A percentile compares a stretch with the other conserved stretches of the same genome.
Conservation (phyloP, 441 rosid species). For the Syzygium malaccense region DNA sequence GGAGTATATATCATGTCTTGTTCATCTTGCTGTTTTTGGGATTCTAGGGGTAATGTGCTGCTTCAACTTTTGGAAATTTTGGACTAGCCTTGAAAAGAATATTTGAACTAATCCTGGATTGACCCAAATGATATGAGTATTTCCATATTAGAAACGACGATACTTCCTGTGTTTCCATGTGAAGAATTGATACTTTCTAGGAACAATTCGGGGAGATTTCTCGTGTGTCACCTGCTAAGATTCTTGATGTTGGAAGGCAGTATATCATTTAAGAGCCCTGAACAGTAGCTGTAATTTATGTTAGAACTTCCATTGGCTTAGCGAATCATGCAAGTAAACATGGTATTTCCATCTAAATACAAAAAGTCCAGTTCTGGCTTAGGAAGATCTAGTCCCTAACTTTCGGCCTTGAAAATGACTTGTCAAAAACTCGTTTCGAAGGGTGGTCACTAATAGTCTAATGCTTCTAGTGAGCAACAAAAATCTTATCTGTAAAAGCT, state of each 20-base stretch:
- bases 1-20: conserved; percentile 54
- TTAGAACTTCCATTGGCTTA: background rate
- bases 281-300: background rate
- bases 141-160: background rate
- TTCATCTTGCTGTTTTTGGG: conserved; percentile 77
- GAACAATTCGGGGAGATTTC: background rate
- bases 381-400: background rate
- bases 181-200: background rate
- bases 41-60: conserved; percentile 71
- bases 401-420: background rate
- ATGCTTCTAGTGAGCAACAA: background rate
- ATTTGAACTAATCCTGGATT: background rate
- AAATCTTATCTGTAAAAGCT: background rate
- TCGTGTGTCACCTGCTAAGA: background rate
- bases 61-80: background rate
- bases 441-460: background rate
- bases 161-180: background rate
- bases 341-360: background rate
- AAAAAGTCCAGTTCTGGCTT: background rate
- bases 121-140: background rate
- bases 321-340: background rate
- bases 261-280: background rate
- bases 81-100: background rate
- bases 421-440: background rate
- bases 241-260: background rate